Base-by-base conservation (phyloP, 1,284 basidiomycete species). In the Austroboletus novae-zelandiae region DNA sequence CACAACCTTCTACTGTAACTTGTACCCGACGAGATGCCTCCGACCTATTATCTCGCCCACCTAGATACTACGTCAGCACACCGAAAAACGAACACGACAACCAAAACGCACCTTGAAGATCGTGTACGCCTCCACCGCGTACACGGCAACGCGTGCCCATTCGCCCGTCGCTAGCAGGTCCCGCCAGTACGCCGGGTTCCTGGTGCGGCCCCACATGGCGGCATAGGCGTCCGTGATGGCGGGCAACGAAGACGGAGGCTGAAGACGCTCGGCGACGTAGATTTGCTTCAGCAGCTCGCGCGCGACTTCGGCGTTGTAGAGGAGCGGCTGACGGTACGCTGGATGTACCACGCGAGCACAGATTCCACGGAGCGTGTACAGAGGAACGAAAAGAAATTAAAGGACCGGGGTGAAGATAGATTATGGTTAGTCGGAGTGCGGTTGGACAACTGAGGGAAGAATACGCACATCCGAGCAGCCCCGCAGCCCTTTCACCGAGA, bases 31-130 rank as follows among this genome's bases (percentile, higher is more conserved):
- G 41, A 95, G 67, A 73, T 83, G 83, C 71, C 91, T 82, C 60
- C 91, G 80, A 41, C 93, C 93, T 60, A 95, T 66, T 58, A 96
- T 95, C 73, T 97, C 93, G 51, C 94, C 94, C 74, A 97, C 82
- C 83, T 91, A 34, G 36, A 45, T 11, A 9, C 18, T 23, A 27
- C 37, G 37, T 65, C 36, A 62, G 34, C 11, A 23, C 18, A 27
- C 18, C 5, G 39, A 11, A 7, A 13, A 27, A 4, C 18, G 15
- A 25, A 40, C 6, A 40, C 54, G 82, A 80, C 72, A 20, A 25
- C 4, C 2, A 14, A 35, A 18, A 46, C 4, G 9, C 79, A 85
- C 86, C 75, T 89, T 90, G 76, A 89, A 94, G 61, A 94, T 88
- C 32, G 86, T 86, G 65, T 93, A 91, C 39, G 89, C 90, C 72